A percentile compares a stretch with the other conserved stretches of the same genome.
These are phyloP conservation scores for Xylaria castorea DNA, from an alignment of 495 filamentous ascomycete species.

Conservation along the genomic window DNA sequence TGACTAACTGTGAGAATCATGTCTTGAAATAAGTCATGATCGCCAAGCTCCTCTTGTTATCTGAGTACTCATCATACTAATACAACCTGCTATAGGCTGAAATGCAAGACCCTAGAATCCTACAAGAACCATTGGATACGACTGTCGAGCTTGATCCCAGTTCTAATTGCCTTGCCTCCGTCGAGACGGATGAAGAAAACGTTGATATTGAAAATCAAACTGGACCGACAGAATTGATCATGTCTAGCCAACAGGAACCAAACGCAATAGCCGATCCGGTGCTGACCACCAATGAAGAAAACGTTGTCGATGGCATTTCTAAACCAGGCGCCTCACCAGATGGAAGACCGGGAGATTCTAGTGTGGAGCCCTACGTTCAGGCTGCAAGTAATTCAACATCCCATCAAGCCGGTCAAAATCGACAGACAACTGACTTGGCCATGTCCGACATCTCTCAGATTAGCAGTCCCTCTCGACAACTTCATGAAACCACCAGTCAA, in stretches of 20 bases:
- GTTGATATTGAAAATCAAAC: neutral
- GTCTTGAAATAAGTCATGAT: neutral
- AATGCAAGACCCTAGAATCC: constrained; percentile 53
- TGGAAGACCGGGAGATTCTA: neutral
- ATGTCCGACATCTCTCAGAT: constrained; percentile 32
- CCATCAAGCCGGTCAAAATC: constrained; percentile 26
- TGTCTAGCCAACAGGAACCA: neutral
- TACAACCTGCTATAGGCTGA: constrained; percentile 37
- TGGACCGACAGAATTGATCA: neutral
- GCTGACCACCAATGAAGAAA: constrained; percentile 9
- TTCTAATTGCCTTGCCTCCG: constrained; percentile 1
- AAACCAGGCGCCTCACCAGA: neutral
- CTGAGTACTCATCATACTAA: neutral
- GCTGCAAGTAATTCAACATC: constrained; percentile 25
- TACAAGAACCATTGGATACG: constrained; percentile 39
- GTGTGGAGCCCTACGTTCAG: neutral
- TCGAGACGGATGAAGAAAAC: neutral
- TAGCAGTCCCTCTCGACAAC: constrained; percentile 41
- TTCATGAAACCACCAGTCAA: constrained; percentile 37
- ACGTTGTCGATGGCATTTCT: neutral
- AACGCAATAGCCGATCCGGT: neutral
- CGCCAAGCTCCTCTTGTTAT: neutral
- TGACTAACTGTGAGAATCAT: neutral
- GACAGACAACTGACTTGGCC: constrained; percentile 25
- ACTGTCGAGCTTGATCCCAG: constrained; percentile 15